Percentiles rank a stretch among this genome's conserved stretches.
phyloP scores from a whole-genome alignment of 768 basidiomycete species.

The Russula olivacea region DNA sequence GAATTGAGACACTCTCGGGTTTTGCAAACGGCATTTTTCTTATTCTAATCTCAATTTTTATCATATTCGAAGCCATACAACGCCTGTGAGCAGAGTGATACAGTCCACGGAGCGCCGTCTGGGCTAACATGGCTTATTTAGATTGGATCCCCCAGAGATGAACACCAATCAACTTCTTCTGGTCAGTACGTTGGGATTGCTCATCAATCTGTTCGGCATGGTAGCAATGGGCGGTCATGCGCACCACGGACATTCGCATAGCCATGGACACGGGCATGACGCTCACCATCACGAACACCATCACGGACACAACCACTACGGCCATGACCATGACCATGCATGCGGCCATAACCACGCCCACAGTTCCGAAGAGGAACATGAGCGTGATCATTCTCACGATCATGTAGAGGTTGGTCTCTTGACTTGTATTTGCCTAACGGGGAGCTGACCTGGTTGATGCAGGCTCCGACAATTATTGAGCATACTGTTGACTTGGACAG shows the following conservation, averaged over 20 bases:
- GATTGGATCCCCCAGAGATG: constrained; percentile 95
- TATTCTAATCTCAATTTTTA: constrained; percentile 92
- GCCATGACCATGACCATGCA: constrained; percentile 27
- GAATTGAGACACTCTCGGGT: constrained; percentile 95
- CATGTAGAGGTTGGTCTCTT: constrained; percentile 1
- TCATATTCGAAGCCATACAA: constrained; percentile 96
- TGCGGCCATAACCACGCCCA: constrained; percentile 11
- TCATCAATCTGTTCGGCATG: constrained; percentile 96
- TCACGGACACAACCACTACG: constrained; percentile 24
- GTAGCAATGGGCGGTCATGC: constrained; percentile 96
- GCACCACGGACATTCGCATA: constrained; percentile 63
- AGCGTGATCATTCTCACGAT: constrained; percentile 15
- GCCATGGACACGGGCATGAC: constrained; percentile 33
- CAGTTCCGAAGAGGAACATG: constrained; percentile 25
- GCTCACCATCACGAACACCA: constrained; percentile 27
- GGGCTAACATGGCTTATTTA: constrained; percentile 29
- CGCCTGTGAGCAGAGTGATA: constrained; percentile 53
- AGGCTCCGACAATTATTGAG: constrained; percentile 19
- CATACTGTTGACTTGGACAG: constrained; percentile 4
- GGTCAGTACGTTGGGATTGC: constrained; percentile 84
- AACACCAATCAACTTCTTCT: constrained; percentile 88
- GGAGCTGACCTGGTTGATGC: constrained; percentile 7
- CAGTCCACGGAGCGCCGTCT: not conserved
- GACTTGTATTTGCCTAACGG: not conserved
- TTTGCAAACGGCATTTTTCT: constrained; percentile 97